Percentiles rank a stretch among this genome's conserved stretches.
Conservation (phyloP, 768 basidiomycete genomes). For the Hebeloma cylindrosporum region DNA sequence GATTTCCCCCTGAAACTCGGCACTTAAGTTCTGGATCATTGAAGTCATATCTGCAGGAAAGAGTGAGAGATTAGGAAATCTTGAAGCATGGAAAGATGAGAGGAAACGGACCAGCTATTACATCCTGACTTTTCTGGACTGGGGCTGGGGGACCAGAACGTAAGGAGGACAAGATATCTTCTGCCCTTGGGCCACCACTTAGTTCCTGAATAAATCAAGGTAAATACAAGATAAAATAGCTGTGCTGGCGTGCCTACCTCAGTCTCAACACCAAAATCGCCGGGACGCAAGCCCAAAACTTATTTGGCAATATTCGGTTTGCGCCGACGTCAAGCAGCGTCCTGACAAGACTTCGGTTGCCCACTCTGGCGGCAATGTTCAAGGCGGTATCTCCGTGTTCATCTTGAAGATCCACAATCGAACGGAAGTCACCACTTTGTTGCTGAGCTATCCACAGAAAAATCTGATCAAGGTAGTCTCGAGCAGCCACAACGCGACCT, state of each 20-base stretch:
- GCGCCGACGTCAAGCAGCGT: constrained; percentile 91
- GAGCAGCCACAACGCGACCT: constrained; percentile 78
- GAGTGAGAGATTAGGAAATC: background rate
- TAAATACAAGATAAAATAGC: background rate
- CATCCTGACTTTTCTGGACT: constrained; percentile 85
- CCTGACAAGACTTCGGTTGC: constrained; percentile 83
- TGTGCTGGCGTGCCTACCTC: constrained; percentile 57
- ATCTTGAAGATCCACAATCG: constrained; percentile 88
- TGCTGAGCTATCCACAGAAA: constrained; percentile 82
- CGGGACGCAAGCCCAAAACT: constrained; percentile 89
- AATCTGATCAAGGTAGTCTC: constrained; percentile 90
- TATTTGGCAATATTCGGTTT: constrained; percentile 85
- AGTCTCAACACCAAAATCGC: constrained; percentile 92
- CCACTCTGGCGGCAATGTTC: constrained; percentile 93
- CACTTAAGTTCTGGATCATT: constrained; percentile 77
- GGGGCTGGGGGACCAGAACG: constrained; percentile 75
- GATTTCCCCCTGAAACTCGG: constrained; percentile 82
- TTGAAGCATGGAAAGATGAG: background rate
- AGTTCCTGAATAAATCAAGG: constrained; percentile 50
- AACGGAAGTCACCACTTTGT: constrained; percentile 73
- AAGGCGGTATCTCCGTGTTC: constrained; percentile 94
- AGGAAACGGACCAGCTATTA: constrained; percentile 61
- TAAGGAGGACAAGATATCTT: constrained; percentile 76
- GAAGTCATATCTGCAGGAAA: constrained; percentile 69
- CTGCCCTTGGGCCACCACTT: constrained; percentile 66